phyloP scores from a whole-genome alignment of 1,284 basidiomycete genomes.

The Pascua sp. region DNA sequence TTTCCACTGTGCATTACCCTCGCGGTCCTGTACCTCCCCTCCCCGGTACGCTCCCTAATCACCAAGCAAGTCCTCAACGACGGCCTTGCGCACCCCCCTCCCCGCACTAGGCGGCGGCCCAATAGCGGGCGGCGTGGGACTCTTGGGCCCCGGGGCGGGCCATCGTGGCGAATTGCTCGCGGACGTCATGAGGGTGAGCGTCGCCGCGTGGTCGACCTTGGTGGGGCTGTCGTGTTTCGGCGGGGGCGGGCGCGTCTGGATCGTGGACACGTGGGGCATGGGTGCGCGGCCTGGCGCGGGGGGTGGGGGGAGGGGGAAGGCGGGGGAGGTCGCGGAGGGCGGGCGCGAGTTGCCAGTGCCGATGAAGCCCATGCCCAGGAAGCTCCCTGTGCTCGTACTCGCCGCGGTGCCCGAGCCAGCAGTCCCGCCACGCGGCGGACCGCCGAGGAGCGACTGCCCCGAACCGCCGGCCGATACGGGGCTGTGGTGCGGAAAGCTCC shows the following conservation, averaged over 20 bases:
- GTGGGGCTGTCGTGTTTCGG: not conserved
- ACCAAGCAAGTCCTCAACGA: too few relatives aligned
- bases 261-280: not conserved
- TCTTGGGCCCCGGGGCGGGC: not conserved
- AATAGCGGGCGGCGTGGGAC: not conserved
- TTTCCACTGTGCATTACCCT: too few relatives aligned
- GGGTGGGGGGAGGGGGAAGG: not conserved
- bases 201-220: slow-evolving; percentile 13
- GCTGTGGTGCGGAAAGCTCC: too few relatives aligned
- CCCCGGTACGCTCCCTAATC: too few relatives aligned
- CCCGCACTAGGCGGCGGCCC: too few relatives aligned
- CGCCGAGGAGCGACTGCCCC: too few relatives aligned
- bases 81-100: too few relatives aligned
- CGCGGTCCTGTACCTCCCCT: too few relatives aligned
- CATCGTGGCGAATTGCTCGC: not conserved
- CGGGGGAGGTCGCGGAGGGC: not conserved
- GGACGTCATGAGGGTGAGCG: slow-evolving; percentile 5
- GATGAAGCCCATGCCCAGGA: not conserved
- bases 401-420: too few relatives aligned
- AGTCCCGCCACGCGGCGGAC: too few relatives aligned
- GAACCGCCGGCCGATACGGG: too few relatives aligned
- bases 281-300: not conserved
- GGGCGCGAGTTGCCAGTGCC: not conserved
- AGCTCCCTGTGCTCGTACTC: too few relatives aligned
- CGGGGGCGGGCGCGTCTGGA: not conserved